Conservation (phyloP, 1,284 basidiomycete genomes). For the Fomitopsis betulina region DNA sequence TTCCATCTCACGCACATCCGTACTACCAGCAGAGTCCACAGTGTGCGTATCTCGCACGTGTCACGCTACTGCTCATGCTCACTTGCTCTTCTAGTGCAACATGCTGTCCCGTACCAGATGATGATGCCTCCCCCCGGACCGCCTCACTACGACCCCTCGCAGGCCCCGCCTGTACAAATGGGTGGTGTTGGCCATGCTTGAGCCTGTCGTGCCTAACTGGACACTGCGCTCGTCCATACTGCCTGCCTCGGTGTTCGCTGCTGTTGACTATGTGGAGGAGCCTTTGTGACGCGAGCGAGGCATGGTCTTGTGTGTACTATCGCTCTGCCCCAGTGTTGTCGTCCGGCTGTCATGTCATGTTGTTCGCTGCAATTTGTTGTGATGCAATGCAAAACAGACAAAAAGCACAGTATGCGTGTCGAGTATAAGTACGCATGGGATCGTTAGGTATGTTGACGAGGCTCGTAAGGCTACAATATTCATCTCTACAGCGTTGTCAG, state of each 20-base stretch:
- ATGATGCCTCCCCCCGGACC: constrained; percentile 79
- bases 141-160: constrained; percentile 70
- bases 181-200: constrained; percentile 56
- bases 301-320: constrained; percentile 4
- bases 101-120: constrained; percentile 79
- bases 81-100: constrained; percentile 53
- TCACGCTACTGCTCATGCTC: constrained; percentile 9
- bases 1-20: constrained; percentile 76
- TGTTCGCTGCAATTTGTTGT: constrained; percentile 25
- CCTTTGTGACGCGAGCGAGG: constrained; percentile 4
- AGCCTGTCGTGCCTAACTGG: background rate
- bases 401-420: background rate
- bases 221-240: background rate
- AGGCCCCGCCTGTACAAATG: constrained; percentile 69
- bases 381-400: constrained; percentile 20
- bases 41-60: constrained; percentile 38
- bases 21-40: constrained; percentile 86
- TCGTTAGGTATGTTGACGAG: background rate
- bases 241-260: constrained; percentile 1
- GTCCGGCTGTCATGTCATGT: constrained; percentile 22
- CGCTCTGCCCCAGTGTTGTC: constrained; percentile 16
- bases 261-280: background rate
- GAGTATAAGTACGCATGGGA: background rate
- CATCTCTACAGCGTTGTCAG: background rate
- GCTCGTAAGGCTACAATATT: background rate